These are phyloP conservation scores for Penicillium flavigenum DNA, from an alignment of 495 filamentous ascomycete species.

Conservation along the genomic window DNA sequence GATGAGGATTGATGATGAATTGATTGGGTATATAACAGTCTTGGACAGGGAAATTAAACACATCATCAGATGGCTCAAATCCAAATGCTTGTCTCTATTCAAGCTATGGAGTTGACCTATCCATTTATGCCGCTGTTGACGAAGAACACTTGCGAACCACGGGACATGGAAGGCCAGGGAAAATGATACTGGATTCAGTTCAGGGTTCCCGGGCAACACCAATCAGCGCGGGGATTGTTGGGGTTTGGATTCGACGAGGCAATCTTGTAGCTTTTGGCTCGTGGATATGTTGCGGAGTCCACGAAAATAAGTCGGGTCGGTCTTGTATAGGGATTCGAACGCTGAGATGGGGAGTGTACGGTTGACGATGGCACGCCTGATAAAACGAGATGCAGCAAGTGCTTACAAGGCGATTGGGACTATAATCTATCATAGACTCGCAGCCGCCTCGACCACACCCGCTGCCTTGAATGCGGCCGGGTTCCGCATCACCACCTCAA, in stretches of 20 bases:
- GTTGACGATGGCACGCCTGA: not conserved
- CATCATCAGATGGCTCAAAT: constrained; percentile 1
- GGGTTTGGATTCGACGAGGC: not conserved
- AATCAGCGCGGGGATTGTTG: not conserved
- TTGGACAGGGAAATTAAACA: constrained; percentile 6
- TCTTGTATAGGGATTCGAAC: not conserved
- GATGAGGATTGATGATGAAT: constrained; percentile 11
- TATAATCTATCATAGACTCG: constrained; percentile 56
- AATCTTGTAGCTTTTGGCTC: not conserved
- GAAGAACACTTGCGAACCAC: not conserved
- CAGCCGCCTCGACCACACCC: constrained; percentile 69
- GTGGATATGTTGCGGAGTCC: constrained; percentile 1
- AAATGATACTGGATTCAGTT: not conserved
- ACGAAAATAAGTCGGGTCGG: constrained; percentile 6
- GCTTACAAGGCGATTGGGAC: not conserved
- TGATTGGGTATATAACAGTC: constrained; percentile 31
- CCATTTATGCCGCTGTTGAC: constrained; percentile 2
- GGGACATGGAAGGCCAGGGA: not conserved
- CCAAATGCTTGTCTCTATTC: constrained; percentile 9
- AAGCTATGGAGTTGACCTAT: constrained; percentile 8
- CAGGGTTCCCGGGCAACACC: not conserved
- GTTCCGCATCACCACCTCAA: constrained; percentile 60
- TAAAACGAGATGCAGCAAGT: not conserved
- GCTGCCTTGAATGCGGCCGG: constrained; percentile 59
- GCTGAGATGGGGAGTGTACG: not conserved